These are phyloP conservation scores for Prunella vulgaris DNA, from an alignment of 257 asterid species.

Conservation along the genomic window DNA sequence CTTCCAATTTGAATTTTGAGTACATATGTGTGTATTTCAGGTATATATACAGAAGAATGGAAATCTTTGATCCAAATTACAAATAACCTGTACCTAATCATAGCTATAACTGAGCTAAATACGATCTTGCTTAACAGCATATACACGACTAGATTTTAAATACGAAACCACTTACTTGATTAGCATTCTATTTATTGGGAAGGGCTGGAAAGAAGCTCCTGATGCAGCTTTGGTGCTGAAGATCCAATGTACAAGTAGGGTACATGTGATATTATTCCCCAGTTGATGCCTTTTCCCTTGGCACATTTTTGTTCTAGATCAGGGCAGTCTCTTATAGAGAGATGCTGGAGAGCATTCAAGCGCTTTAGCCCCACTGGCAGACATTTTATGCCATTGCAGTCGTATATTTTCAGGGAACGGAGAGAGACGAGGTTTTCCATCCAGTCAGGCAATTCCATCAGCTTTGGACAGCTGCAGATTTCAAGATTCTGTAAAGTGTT, in stretches of 20 bases:
- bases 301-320: constrained; percentile 1
- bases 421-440: not conserved
- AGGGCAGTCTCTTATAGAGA: constrained; percentile 16
- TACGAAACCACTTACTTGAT: not conserved
- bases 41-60: not conserved
- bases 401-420: constrained; percentile 10
- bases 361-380: not conserved
- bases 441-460: constrained; percentile 16
- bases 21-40: not conserved
- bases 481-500: constrained; percentile 6
- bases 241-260: constrained; percentile 13
- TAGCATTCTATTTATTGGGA: not conserved
- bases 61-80: not conserved
- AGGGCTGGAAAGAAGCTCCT: not conserved
- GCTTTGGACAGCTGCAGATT: constrained; percentile 9
- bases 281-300: not conserved
- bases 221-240: constrained; percentile 3
- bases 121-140: not conserved
- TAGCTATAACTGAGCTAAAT: not conserved
- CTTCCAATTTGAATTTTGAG: not conserved
- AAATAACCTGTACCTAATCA: not conserved
- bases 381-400: constrained; percentile 1
- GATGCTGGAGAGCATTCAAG: constrained; percentile 15
- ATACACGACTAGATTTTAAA: not conserved
- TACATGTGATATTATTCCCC: constrained; percentile 3